Percentiles rank a stretch among this genome's conserved stretches.
phyloP scores from a whole-genome alignment of 2,329 filamentous ascomycete genomes.

The Colletotrichum chrysophilum region DNA sequence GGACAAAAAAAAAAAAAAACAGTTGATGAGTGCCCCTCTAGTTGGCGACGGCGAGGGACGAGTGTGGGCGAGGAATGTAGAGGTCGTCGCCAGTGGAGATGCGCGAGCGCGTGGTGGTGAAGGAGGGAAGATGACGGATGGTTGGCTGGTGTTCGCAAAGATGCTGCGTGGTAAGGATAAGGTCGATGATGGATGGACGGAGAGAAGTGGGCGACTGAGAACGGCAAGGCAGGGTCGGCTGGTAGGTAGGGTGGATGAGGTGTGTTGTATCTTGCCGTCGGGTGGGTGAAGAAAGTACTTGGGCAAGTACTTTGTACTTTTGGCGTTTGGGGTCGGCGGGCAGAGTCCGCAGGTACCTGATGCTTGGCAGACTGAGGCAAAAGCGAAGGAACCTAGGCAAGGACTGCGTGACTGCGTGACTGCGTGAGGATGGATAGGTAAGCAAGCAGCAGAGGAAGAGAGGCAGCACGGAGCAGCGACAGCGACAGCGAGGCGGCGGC shows the following conservation, averaged over 20 bases:
- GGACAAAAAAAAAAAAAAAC: not conserved
- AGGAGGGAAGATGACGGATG: slow-evolving; percentile 23
- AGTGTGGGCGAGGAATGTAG: not conserved
- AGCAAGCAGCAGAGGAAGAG: not conserved
- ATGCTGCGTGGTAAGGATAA: slow-evolving; percentile 11
- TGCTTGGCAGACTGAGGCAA: not conserved
- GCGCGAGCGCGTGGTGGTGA: slow-evolving; percentile 15
- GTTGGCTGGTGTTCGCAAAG: slow-evolving; percentile 22
- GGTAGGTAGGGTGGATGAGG: not conserved
- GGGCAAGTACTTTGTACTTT: not conserved
- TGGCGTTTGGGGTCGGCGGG: not conserved
- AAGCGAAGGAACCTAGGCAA: not conserved
- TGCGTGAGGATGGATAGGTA: too few species aligned
- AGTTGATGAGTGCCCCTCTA: not conserved
- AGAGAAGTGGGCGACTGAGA: slow-evolving; percentile 19
- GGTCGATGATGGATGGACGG: slow-evolving; percentile 19
- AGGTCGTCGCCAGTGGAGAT: slow-evolving; percentile 18
- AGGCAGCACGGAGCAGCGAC: not conserved
- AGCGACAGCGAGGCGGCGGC: not conserved
- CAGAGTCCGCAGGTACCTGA: not conserved
- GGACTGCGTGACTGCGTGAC: not conserved
- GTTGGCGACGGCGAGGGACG: not conserved
- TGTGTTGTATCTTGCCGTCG: not conserved
- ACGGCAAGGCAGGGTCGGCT: slow-evolving; percentile 9
- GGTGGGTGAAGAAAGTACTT: not conserved